Percentiles rank a stretch among this genome's conserved stretches.
These are phyloP conservation scores for Pichia pseudocactophila DNA, from an alignment of 805 yeast genomes.

Conservation along the genomic window DNA sequence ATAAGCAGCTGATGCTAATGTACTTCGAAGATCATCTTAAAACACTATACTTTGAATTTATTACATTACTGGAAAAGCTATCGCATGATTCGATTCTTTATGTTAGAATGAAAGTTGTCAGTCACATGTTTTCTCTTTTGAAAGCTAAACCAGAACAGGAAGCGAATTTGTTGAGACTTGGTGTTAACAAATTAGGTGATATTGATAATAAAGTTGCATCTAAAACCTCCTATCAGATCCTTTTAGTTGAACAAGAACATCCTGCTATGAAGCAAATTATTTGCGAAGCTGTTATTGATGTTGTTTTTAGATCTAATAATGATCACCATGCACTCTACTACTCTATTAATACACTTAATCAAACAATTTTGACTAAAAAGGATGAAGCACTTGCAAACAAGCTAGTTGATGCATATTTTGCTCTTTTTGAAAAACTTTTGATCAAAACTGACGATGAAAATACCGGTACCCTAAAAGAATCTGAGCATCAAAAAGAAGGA, in stretches of 20 bases:
- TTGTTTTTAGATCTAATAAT: conserved; percentile 60
- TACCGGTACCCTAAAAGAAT: conserved; percentile 29
- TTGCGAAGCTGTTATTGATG: conserved; percentile 71
- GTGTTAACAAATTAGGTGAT: conserved; percentile 93
- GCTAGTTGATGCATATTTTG: conserved; percentile 76
- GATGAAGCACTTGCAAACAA: conserved; percentile 79
- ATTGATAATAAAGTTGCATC: conserved; percentile 84
- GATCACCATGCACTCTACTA: conserved; percentile 88
- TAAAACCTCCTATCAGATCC: conserved; percentile 70
- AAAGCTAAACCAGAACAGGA: conserved; percentile 94
- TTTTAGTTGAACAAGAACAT: conserved; percentile 79
- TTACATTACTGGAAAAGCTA: conserved; percentile 67
- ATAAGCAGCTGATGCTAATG: conserved; percentile 57
- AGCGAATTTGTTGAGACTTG: conserved; percentile 76
- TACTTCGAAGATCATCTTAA: conserved; percentile 89
- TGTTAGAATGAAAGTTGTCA: conserved; percentile 69
- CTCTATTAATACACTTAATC: conserved; percentile 80
- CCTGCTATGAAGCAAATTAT: conserved; percentile 91
- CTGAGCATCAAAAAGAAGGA: conserved; percentile 46
- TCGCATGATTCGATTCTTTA: conserved; percentile 89
- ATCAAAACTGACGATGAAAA: conserved; percentile 53
- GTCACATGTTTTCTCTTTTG: conserved; percentile 71
- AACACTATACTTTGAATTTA: conserved; percentile 60
- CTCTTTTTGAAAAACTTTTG: conserved; percentile 75
- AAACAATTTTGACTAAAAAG: conserved; percentile 73